A percentile compares a stretch with the other conserved stretches of the same genome.
phyloP scores from a whole-genome alignment of 2,329 filamentous ascomycete genomes.

The Colletotrichum cereale region DNA sequence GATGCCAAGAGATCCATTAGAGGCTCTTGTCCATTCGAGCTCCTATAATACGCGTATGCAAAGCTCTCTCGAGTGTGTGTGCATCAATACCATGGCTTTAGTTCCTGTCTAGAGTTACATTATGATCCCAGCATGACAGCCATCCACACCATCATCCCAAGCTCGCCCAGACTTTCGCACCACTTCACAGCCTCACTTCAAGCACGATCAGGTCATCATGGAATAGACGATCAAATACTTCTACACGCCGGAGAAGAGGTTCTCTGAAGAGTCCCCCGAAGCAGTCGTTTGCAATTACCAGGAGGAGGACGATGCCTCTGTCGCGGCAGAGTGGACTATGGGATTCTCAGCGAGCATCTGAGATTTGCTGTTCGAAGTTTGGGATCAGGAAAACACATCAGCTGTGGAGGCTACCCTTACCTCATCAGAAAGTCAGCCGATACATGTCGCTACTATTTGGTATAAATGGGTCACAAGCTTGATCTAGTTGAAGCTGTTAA shows the following conservation, averaged over 20 bases:
- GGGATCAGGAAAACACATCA: background rate
- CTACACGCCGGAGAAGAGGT: slow-evolving; percentile 28
- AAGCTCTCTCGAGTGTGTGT: background rate
- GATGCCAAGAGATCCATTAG: background rate
- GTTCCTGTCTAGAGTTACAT: background rate
- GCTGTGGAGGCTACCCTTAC: background rate
- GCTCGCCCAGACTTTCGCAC: slow-evolving; percentile 46
- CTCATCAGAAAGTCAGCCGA: background rate
- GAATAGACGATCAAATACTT: slow-evolving; percentile 44
- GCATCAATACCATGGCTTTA: too few species aligned
- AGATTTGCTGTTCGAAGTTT: background rate
- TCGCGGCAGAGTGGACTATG: slow-evolving; percentile 26
- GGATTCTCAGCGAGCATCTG: slow-evolving; percentile 6
- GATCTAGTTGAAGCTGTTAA: too few species aligned
- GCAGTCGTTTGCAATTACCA: slow-evolving; percentile 21
- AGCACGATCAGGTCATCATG: slow-evolving; percentile 57
- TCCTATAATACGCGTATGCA: background rate
- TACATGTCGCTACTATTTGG: too few species aligned
- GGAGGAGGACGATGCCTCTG: slow-evolving; percentile 11
- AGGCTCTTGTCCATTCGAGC: background rate
- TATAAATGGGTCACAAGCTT: too few species aligned
- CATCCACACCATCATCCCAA: slow-evolving; percentile 48
- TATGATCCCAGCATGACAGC: slow-evolving; percentile 47
- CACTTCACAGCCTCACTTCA: slow-evolving; percentile 55
- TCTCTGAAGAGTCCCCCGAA: slow-evolving; percentile 13